Evolutionary conservation across 306 rosid genomes (phyloP), one percentile per base, ranked within the genome.

Genomic region (Inga laurina): DNA sequence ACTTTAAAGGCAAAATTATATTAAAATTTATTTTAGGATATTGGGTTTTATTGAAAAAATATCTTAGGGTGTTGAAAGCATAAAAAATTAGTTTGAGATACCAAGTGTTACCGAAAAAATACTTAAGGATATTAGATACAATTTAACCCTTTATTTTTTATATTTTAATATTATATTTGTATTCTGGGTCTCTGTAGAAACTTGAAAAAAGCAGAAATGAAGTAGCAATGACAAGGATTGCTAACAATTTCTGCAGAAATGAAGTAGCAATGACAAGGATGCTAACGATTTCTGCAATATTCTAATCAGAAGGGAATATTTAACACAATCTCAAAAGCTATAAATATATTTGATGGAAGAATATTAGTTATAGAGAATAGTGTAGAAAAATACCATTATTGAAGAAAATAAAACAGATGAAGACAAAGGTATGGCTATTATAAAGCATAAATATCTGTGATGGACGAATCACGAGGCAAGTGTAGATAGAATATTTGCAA

Each of bases 401-500:
- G 79, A 84, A 54, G 30, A 49, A 49, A 10, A 10, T 3, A 82
- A 61, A 14, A 30, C 30, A 64, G 83, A 19, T 19, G 24, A 2
- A 64, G 84, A 68, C 74, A 44, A 84, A 72, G 82, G 80, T 81
- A 82, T 13, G 74, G 77, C 80, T 79, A 80, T 73, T 64, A 54
- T 54, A 85, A 83, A 83, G 84, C 59, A 70, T 56, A 10, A 61
- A 22, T 22, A 61, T 57, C 46, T 79, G 79, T 82, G 14, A 62
- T 27, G 37, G 77, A 59, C 74, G 74, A 85, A 82, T 78, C 65
- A 79, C 73, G 81, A 44, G 21, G 57, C 13, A 4, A 43, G 48
- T 52, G 88, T 80, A 79, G 85, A 81, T 80, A 81, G 87, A 84
- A 62, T 62, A 61, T 61, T 62, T 56, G 7, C 57, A 51, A 8